A percentile compares a stretch with the other conserved stretches of the same genome.
Evolutionary conservation across 306 rosid species (phyloP).

Genomic region (Luffa aegyptiaca): DNA sequence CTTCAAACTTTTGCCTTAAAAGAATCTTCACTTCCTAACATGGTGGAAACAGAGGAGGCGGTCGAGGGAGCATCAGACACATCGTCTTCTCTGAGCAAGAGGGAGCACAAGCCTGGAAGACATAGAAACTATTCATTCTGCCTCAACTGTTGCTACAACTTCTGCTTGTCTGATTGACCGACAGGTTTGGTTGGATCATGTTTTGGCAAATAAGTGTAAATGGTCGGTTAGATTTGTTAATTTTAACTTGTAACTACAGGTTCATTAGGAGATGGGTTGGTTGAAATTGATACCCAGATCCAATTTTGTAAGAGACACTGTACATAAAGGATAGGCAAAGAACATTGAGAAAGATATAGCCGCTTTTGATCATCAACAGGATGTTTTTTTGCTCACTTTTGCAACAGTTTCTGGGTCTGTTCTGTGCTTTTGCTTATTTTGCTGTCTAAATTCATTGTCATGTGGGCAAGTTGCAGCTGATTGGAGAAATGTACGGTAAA

Average conservation of each 20-base stretch:
- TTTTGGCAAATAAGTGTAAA: constrained; percentile 1
- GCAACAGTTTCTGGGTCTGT: neutral
- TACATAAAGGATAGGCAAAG: constrained; percentile 8
- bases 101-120: neutral
- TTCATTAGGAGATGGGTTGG: neutral
- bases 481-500: neutral
- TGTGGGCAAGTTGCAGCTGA: neutral
- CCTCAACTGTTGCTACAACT: constrained; percentile 12
- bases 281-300: neutral
- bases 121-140: constrained; percentile 5
- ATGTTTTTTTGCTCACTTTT: neutral
- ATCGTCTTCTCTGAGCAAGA: neutral
- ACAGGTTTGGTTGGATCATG: neutral
- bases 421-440: neutral
- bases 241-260: neutral
- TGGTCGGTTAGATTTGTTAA: neutral
- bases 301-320: constrained; percentile 7
- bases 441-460: neutral
- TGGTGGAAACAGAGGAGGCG: constrained; percentile 13
- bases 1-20: neutral
- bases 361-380: neutral
- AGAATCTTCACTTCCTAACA: constrained; percentile 3
- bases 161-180: constrained; percentile 11
- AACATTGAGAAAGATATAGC: neutral
- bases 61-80: neutral